These are phyloP conservation scores for Stagonosporopsis vannaccii DNA, from an alignment of 2,329 filamentous ascomycete species.

Conservation along the genomic window DNA sequence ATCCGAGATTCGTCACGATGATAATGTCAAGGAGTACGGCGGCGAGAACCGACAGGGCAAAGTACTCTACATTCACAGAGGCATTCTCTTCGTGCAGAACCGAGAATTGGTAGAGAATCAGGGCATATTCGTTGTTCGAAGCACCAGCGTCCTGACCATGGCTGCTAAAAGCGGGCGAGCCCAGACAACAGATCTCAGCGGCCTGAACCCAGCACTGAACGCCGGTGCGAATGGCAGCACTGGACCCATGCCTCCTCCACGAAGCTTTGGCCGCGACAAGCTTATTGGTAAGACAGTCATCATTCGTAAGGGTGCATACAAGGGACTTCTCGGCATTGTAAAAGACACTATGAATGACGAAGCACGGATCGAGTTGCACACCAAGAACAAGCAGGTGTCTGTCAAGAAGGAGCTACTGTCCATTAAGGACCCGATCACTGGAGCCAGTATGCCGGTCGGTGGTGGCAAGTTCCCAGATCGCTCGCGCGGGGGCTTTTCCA, in stretches of 20 bases:
- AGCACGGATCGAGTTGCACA: constrained; percentile 90
- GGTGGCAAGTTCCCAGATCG: constrained; percentile 46
- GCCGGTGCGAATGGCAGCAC: constrained; percentile 61
- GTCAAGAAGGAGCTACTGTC: constrained; percentile 82
- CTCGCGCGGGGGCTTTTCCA: constrained; percentile 49
- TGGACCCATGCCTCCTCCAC: constrained; percentile 71
- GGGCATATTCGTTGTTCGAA: constrained; percentile 86
- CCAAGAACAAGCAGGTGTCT: constrained; percentile 89
- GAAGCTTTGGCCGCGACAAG: constrained; percentile 77
- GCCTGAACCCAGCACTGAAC: constrained; percentile 87
- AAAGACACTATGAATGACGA: constrained; percentile 89
- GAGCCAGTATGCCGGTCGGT: constrained; percentile 76
- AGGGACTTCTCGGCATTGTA: constrained; percentile 92
- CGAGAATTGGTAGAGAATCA: constrained; percentile 85
- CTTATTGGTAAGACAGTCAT: constrained; percentile 91
- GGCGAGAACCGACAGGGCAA: constrained; percentile 86
- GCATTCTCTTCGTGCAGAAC: constrained; percentile 90
- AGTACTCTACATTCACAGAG: constrained; percentile 92
- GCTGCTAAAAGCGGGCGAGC: constrained; percentile 92
- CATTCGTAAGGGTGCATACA: constrained; percentile 86
- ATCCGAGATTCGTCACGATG: constrained; percentile 88
- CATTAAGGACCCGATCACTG: constrained; percentile 82
- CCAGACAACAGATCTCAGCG: constrained; percentile 73
- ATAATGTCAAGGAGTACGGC: constrained; percentile 88
- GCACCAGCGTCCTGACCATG: constrained; percentile 84